Conservation (phyloP, 768 basidiomycete species). For the Tylopilus intermedius region DNA sequence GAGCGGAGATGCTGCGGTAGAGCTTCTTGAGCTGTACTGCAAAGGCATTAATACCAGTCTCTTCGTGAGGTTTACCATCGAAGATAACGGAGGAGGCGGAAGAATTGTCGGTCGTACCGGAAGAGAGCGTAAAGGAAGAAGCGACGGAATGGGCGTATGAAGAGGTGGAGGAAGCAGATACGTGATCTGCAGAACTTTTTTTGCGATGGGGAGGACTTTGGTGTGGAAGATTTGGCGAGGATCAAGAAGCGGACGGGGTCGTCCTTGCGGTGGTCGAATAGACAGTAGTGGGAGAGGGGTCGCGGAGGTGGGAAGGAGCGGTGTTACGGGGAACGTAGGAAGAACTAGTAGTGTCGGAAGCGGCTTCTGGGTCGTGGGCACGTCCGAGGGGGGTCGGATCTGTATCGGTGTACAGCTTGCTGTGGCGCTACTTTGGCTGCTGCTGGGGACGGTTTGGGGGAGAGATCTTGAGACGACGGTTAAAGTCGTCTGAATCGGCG, state of each 20-base stretch:
- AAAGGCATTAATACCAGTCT: constrained; percentile 61
- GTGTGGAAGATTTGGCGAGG: constrained; percentile 45
- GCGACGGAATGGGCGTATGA: constrained; percentile 66
- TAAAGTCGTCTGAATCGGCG: constrained; percentile 69
- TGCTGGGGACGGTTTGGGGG: constrained; percentile 37
- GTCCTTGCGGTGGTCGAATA: constrained; percentile 88
- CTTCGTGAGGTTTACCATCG: constrained; percentile 49
- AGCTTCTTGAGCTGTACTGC: constrained; percentile 73
- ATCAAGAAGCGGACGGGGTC: constrained; percentile 84
- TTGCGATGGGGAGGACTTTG: constrained; percentile 47
- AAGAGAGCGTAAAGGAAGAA: constrained; percentile 69
- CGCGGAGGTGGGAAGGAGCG: constrained; percentile 30
- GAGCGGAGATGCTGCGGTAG: constrained; percentile 78
- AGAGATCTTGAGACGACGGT: constrained; percentile 66
- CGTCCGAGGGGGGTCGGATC: constrained; percentile 61
- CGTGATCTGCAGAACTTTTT: constrained; percentile 63
- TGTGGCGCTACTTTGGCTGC: constrained; percentile 31
- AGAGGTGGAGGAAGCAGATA: constrained; percentile 71
- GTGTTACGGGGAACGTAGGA: constrained; percentile 35
- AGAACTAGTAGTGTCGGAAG: constrained; percentile 53
- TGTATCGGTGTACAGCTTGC: constrained; percentile 63
- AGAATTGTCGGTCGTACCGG: constrained; percentile 67
- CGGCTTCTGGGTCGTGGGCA: constrained; percentile 59
- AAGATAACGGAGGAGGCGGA: constrained; percentile 69
- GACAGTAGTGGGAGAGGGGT: constrained; percentile 43